These are phyloP conservation scores for Vaccinium darrowii DNA, from an alignment of 148 eudicot genomes.

Conservation along the genomic window DNA sequence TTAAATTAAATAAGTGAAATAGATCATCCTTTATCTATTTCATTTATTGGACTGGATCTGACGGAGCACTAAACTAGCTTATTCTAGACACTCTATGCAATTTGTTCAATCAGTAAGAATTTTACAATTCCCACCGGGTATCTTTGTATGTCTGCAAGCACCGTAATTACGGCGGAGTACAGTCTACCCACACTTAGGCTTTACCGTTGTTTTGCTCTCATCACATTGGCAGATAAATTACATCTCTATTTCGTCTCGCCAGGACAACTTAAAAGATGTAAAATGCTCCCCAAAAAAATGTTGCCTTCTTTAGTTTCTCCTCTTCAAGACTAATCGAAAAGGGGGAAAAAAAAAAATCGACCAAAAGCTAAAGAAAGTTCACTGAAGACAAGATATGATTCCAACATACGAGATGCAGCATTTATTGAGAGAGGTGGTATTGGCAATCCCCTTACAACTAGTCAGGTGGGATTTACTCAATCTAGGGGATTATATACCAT, in stretches of 20 bases:
- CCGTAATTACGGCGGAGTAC: not conserved
- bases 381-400: not conserved
- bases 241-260: not conserved
- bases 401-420: not conserved
- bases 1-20: too few species aligned
- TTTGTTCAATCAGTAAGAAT: not conserved
- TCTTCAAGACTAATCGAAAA: not conserved
- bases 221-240: not conserved
- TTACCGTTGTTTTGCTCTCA: not conserved
- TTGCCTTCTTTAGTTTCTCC: not conserved
- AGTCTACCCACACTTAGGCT: not conserved
- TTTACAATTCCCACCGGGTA: not conserved
- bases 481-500: not conserved
- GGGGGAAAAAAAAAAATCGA: not conserved
- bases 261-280: not conserved
- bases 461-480: not conserved
- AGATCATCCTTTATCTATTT: too few species aligned
- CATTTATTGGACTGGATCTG: too few species aligned
- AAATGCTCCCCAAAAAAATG: not conserved
- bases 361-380: not conserved
- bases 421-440: not conserved
- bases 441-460: not conserved
- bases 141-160: not conserved
- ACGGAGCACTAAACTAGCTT: not conserved
- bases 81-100: not conserved